These are phyloP conservation scores for Coemansia sp. DNA, from an alignment of 192 early-diverging fungal genomes.

Conservation along the genomic window DNA sequence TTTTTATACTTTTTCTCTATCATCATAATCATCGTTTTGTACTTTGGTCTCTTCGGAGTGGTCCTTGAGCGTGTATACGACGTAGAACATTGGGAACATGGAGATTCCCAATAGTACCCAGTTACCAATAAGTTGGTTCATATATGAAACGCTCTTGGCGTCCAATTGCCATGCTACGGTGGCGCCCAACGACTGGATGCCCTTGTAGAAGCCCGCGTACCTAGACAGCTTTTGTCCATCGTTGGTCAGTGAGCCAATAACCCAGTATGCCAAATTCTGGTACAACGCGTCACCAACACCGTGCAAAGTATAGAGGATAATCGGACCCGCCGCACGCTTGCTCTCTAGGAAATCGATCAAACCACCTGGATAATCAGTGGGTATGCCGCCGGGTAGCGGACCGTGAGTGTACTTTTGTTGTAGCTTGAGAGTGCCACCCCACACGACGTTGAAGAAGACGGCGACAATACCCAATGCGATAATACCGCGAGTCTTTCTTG, in stretches of 20 bases:
- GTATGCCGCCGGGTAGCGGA: slow-evolving; percentile 6
- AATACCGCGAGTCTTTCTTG: slow-evolving; percentile 64
- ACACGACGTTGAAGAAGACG: slow-evolving; percentile 57
- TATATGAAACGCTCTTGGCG: slow-evolving; percentile 54
- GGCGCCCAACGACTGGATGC: slow-evolving; percentile 72
- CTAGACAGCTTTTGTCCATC: slow-evolving; percentile 67
- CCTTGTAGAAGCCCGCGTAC: slow-evolving; percentile 87
- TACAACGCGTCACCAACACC: slow-evolving; percentile 78
- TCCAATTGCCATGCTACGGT: slow-evolving; percentile 75
- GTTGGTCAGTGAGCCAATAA: slow-evolving; percentile 83
- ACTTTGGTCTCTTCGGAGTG: slow-evolving; percentile 14
- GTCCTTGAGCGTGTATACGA: slow-evolving; percentile 54
- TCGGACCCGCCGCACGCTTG: slow-evolving; percentile 58
- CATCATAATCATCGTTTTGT: neutral
- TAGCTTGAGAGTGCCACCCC: slow-evolving; percentile 63
- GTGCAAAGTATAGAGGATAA: slow-evolving; percentile 71
- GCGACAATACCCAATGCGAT: slow-evolving; percentile 56
- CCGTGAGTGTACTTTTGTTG: slow-evolving; percentile 61
- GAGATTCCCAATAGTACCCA: slow-evolving; percentile 60
- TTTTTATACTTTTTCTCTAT: neutral
- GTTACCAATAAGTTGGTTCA: slow-evolving; percentile 60
- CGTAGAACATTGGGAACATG: slow-evolving; percentile 56
- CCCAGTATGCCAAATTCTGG: slow-evolving; percentile 79
- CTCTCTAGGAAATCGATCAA: slow-evolving; percentile 49
- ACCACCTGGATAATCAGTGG: slow-evolving; percentile 35